Evolutionary conservation across 1,284 basidiomycete genomes (phyloP), one percentile per base, ranked within the genome.

Genomic region (Mycosarcoma maydis): DNA sequence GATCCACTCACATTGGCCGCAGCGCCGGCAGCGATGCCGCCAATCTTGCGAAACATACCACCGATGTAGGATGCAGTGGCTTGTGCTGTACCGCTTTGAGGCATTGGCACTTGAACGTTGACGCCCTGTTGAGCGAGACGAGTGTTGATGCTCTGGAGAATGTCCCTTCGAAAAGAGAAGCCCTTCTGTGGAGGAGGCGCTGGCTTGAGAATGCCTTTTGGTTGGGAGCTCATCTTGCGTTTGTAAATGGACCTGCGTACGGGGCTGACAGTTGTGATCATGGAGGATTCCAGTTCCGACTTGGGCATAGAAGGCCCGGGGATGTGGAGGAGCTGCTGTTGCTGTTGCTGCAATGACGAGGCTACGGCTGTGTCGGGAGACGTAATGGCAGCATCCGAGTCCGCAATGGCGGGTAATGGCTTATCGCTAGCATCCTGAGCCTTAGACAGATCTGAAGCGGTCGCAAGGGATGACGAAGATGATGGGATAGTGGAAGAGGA

Each of bases 41-140:
- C 70, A n/a, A 75, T 62, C 45, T 60, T 62, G 19, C 70, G 71
- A 32, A 78, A 64, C 62, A 80, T 66, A 40, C 75, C 71, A 14
- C 75, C 73, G 6, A 80, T 55, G 46, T 77, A 61, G 23, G 66
- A 55, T 26, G 65, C 67, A 13, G 71, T 69, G 2, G 71, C 72
- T 29, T 65, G 60, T 2, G 68, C 73, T 16, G 74, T 69, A 33
- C 64, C 52, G 4, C 53, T 56, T 39, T 72, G 68, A 2, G 74
- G 74, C 14, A 78, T 48, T 5, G 79, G 78, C 0, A 81, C 74
- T 36, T 77, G 72, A 6, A 80, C 65, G 40, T 76, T 73, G 26
- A 81, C 72, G n/a, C 78, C 78, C 27, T 77, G 73, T 47, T 79
- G 78, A 7, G 79, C 78, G 10, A 81, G 71, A 23, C 76, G 65